Evolutionary conservation across 176 grass and related monocot species (phyloP), one percentile per base, ranked within the genome.

Genomic region (Otatea glauca): DNA sequence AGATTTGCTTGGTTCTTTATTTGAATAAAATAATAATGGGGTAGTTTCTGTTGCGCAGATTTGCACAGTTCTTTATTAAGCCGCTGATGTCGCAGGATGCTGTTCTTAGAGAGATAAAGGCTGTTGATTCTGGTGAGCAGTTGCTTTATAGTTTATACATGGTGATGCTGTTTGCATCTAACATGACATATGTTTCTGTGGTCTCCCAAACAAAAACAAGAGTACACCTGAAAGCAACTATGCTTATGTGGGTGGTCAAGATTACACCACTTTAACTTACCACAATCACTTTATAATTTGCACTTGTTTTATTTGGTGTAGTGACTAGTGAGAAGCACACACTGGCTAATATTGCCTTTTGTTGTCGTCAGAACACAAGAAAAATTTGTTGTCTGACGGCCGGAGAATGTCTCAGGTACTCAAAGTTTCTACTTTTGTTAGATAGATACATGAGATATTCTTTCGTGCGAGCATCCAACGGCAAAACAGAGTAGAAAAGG

Each of bases 41-140:
- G 68, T 92, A n/a, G n/a, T 80, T 77, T 67, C 44, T 84, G 61
- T 72, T 80, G 18, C 67, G 44, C 87, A 98, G 96, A 90, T 98
- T 95, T 92, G 85, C 96, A 8, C 96, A 98, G 82, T 98, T 94
- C 74, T 98, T 98, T 85, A 91, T 98, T 70, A 95, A 88, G 77
- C 96, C 96, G 15, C 79, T 98, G 70, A 95, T 98, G 93, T 98
- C 96, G 23, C 50, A 87, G 75, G 96, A 94, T 86, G 96, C 96
- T 92, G 92, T 94, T 85, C 81, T 89, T 80, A 94, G 96, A 88
- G 96, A 98, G 87, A 95, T 98, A 85, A 98, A 95, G 86, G 93
- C 96, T 78, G 93, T 98, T 55, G 93, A 98, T 77, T 98, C 96
- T 89, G 96, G 96, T 95, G 84, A 86, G 55, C 21, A 70, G 58